phyloP scores from a whole-genome alignment of 164 flowering plant genomes.

The Aristolochia californica region DNA sequence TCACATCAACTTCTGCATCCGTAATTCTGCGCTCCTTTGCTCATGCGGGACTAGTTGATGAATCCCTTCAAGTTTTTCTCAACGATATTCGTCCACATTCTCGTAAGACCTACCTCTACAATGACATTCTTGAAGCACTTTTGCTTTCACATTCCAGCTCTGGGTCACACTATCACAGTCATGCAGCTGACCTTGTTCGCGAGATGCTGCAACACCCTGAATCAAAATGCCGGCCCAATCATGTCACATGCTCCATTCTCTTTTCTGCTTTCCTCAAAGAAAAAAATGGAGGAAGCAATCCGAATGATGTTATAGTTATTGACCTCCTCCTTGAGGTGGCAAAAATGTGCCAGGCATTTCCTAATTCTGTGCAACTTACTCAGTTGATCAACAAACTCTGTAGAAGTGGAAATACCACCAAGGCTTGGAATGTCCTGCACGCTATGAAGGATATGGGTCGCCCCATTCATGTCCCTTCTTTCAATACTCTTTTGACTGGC shows the following conservation, averaged over 20 bases:
- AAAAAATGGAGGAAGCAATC: constrained; percentile 22
- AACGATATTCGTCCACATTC: constrained; percentile 19
- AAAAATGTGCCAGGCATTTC: constrained; percentile 26
- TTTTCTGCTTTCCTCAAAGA: constrained; percentile 26
- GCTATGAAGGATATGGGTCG: constrained; percentile 31
- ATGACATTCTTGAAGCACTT: constrained; percentile 26
- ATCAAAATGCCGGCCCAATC: constrained; percentile 23
- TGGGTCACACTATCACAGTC: constrained; percentile 1
- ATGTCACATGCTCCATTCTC: constrained; percentile 32
- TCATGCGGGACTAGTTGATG: constrained; percentile 26
- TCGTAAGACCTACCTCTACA: constrained; percentile 30
- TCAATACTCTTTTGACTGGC: constrained; percentile 57
- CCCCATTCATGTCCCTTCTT: constrained; percentile 27
- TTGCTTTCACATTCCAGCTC: constrained; percentile 17
- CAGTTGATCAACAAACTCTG: constrained; percentile 44
- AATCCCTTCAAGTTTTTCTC: constrained; percentile 26
- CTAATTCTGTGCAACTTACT: constrained; percentile 21
- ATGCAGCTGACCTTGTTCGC: constrained; percentile 42
- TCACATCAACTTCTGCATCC: constrained; percentile 26
- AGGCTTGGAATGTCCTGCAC: constrained; percentile 52
- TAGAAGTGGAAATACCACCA: constrained; percentile 14
- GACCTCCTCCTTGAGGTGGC: constrained; percentile 29
- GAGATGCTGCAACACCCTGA: constrained; percentile 40
- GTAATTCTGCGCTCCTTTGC: constrained; percentile 32
- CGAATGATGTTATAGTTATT: background rate